Evolutionary conservation across 805 yeast species (phyloP), one percentile per base, ranked within the genome.

Genomic region (Monosporozyma aerobia): DNA sequence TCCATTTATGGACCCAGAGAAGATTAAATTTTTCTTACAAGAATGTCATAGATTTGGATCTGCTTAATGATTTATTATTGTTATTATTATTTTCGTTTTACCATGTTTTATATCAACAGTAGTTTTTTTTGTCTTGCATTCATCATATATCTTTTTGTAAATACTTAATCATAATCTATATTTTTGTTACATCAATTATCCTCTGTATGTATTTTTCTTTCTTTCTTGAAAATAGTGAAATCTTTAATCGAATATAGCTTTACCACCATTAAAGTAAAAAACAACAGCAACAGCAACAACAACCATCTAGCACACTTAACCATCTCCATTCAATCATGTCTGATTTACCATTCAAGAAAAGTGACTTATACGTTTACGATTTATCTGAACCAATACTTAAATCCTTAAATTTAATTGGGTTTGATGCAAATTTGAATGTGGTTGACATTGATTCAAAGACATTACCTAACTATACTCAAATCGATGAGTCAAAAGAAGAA

Each of bases 1-100:
- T 68, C 99, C 99, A 23, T 89, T 87, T 72, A 90, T 94, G 96
- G 85, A 88, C 57, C 96, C 98, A 10, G 96, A 87, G 58, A 85
- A 85, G 68, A 80, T 94, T 56, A 82, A 80, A 55, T 87, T 81
- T 71, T 94, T 94, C 73, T 74, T 94, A 64, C 73, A 88, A 69
- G 97, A 89, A 69, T 85, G 94, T 61, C 96, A 89, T 68, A 79
- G 90, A 62, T 68, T 86, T 51, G 96, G 96, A 9, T 72, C 79
- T 8, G 67, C 69, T 56, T 73, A 64, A 47, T 30, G 19, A 19
- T 19, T 27, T 27, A 44, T 23, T 5, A 44, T 14, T 27, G 33
- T 30, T 30, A 30, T 33, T 33, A 11, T 33, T 8, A 11, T 10
- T 33, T 33, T n/a, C 3, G 37, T 33, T 19, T 19, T 19, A 19